phyloP scores from a whole-genome alignment of 352 stramenopile genomes.

The Elongisporangium anandrum region DNA sequence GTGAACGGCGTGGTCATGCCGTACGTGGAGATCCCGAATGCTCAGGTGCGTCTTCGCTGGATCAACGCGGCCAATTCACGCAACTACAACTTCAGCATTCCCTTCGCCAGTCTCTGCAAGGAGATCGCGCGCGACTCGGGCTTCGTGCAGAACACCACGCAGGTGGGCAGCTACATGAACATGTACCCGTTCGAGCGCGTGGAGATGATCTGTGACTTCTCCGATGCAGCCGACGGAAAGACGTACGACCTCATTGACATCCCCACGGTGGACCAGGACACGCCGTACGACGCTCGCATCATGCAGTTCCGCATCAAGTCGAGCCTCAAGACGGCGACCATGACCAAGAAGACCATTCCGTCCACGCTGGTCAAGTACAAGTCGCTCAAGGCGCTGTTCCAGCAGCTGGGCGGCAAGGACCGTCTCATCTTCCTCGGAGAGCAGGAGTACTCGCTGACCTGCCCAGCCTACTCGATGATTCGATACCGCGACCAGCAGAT shows the following conservation, averaged over 20 bases:
- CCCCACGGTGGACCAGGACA: conserved; percentile 33
- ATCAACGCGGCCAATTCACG: conserved; percentile 58
- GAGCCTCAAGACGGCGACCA: conserved; percentile 30
- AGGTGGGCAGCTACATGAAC: conserved; percentile 18
- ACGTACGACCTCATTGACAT: conserved; percentile 45
- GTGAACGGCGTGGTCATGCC: conserved; percentile 74
- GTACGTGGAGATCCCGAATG: conserved; percentile 49
- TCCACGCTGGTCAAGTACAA: conserved; percentile 36
- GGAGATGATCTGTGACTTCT: conserved; percentile 62
- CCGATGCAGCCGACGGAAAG: conserved; percentile 25
- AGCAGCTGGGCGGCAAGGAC: conserved; percentile 38
- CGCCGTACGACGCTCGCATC: conserved; percentile 45
- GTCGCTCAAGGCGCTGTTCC: conserved; percentile 44
- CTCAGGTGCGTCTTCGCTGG: conserved; percentile 59
- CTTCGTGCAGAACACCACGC: conserved; percentile 37
- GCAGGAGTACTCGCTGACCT: conserved; percentile 39
- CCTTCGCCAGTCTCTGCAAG: conserved; percentile 57
- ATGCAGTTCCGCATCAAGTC: conserved; percentile 43
- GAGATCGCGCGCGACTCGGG: conserved; percentile 63
- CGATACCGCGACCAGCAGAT: conserved; percentile 46
- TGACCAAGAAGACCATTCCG: conserved; percentile 31
- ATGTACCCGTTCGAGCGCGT: conserved; percentile 60
- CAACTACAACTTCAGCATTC: conserved; percentile 73
- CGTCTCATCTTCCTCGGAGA: conserved; percentile 49
- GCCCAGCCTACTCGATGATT: conserved; percentile 41